Percentiles rank a stretch among this genome's conserved stretches.
Conservation (phyloP, 768 basidiomycete genomes). For the Pleurotus ostreatus region DNA sequence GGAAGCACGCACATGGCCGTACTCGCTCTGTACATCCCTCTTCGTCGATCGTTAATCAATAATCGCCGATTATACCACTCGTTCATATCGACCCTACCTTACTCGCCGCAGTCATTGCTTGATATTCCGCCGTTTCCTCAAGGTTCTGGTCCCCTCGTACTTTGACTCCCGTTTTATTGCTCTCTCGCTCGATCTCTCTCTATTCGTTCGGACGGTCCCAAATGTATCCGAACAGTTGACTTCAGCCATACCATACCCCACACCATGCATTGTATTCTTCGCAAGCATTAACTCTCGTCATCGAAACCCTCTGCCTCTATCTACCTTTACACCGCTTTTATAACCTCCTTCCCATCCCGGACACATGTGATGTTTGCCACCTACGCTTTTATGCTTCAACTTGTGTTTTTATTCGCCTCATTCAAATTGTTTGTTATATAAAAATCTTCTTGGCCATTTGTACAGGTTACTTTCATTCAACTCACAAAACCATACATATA, state of each 20-base stretch:
- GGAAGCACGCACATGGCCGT: conserved; percentile 18
- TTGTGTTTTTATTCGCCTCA: conserved; percentile 8
- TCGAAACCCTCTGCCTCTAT: conserved; percentile 27
- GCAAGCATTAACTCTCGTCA: conserved; percentile 25
- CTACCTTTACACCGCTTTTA: conserved; percentile 44
- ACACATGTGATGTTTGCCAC: too few species aligned
- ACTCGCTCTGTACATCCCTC: conserved; percentile 23
- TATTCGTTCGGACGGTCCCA: conserved; percentile 38
- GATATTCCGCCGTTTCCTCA: conserved; percentile 20
- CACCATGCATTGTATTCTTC: conserved; percentile 62
- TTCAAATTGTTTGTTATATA: conserved; percentile 9
- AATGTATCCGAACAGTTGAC: conserved; percentile 32
- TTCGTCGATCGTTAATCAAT: conserved; percentile 12
- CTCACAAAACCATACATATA: conserved; percentile 1
- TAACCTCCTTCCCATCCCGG: conserved; percentile 15
- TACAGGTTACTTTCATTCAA: conserved; percentile 42
- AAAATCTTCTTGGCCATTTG: conserved; percentile 41
- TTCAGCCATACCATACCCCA: conserved; percentile 45
- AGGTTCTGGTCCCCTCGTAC: conserved; percentile 16
- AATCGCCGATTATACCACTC: background rate
- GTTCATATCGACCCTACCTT: conserved; percentile 24
- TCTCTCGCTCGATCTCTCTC: conserved; percentile 23
- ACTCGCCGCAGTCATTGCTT: conserved; percentile 25
- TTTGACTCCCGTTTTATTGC: conserved; percentile 36
- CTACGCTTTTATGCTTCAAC: conserved; percentile 1